Percentiles rank a stretch among this genome's conserved stretches.
Evolutionary conservation across 345 rosid species (phyloP).

Genomic region (Salix udensis): DNA sequence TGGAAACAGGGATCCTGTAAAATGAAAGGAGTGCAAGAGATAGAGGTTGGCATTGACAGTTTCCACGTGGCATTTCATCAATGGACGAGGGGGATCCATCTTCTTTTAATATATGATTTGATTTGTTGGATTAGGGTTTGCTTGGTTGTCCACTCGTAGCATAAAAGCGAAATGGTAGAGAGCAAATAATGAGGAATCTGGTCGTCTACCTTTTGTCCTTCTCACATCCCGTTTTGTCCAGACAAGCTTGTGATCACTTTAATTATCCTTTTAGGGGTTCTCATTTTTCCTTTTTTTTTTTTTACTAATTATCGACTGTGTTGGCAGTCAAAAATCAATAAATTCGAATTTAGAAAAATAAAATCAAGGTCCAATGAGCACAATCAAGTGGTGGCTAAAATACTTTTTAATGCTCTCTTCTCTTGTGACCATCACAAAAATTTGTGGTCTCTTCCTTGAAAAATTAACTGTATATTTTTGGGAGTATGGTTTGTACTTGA

Average conservation of each 20-base stretch:
- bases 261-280: not conserved
- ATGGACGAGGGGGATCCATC: constrained; percentile 11
- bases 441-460: too few species aligned
- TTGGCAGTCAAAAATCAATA: too few species aligned
- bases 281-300: not conserved
- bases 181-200: not conserved
- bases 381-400: too few species aligned
- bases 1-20: not conserved
- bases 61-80: not conserved
- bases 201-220: not conserved
- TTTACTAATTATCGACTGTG: too few species aligned
- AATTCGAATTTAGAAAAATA: too few species aligned
- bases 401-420: not conserved
- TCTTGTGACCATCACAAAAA: not conserved
- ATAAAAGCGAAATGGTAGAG: not conserved
- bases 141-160: not conserved
- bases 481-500: too few species aligned
- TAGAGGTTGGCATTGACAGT: not conserved
- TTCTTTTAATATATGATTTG: not conserved
- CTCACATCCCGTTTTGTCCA: not conserved
- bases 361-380: too few species aligned
- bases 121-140: not conserved
- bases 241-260: not conserved
- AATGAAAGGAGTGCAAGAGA: not conserved
- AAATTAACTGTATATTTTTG: too few species aligned